These are phyloP conservation scores for Helminthosporium solani DNA, from an alignment of 2,329 filamentous ascomycete genomes.

Conservation along the genomic window DNA sequence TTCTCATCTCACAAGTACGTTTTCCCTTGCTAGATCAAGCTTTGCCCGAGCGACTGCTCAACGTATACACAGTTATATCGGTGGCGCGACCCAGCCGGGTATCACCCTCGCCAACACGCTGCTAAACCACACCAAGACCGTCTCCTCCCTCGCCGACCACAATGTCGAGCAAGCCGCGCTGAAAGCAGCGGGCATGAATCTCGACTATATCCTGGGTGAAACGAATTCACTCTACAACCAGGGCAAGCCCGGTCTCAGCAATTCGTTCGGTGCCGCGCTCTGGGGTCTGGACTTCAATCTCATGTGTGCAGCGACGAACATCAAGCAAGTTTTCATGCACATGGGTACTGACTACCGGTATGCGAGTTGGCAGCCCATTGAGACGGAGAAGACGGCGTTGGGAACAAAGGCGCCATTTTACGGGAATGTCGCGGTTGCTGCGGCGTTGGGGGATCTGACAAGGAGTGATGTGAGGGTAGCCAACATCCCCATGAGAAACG, in stretches of 20 bases:
- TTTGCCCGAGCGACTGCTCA: neutral
- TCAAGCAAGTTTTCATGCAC: slow-evolving; percentile 64
- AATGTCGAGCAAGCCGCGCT: slow-evolving; percentile 51
- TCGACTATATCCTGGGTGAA: slow-evolving; percentile 61
- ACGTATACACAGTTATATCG: slow-evolving; percentile 66
- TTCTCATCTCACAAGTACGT: slow-evolving; percentile 63
- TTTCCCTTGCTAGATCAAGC: neutral
- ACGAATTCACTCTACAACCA: slow-evolving; percentile 64
- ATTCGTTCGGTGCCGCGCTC: slow-evolving; percentile 65
- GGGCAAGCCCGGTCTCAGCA: slow-evolving; percentile 61
- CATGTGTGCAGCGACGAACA: slow-evolving; percentile 56
- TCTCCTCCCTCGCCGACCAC: slow-evolving; percentile 52
- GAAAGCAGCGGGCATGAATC: slow-evolving; percentile 24
- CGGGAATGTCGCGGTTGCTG: slow-evolving; percentile 60
- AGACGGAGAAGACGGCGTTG: slow-evolving; percentile 50
- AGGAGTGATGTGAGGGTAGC: slow-evolving; percentile 46
- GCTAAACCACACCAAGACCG: slow-evolving; percentile 62
- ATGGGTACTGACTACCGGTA: slow-evolving; percentile 65
- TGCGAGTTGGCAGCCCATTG: slow-evolving; percentile 60
- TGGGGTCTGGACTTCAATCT: slow-evolving; percentile 66
- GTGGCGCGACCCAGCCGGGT: slow-evolving; percentile 58
- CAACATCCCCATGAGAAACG: slow-evolving; percentile 48
- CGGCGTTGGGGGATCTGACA: slow-evolving; percentile 52
- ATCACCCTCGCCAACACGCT: slow-evolving; percentile 63
- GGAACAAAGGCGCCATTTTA: slow-evolving; percentile 67